Evolutionary conservation across 1,139 yeast species (phyloP).

Genomic region (Magnusiomyces ingens): DNA sequence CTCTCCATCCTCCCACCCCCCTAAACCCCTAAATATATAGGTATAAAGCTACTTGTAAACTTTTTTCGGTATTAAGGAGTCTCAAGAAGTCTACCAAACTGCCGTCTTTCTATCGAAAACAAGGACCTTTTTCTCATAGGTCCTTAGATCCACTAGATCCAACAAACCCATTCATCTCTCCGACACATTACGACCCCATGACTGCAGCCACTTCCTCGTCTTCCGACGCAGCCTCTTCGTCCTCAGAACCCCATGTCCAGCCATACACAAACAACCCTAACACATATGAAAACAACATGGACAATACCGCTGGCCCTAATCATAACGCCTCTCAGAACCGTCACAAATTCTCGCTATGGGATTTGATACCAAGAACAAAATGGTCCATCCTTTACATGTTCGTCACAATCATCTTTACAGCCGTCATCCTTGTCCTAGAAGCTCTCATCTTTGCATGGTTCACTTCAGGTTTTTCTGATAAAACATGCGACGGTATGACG

Average conservation of each 20-base stretch:
- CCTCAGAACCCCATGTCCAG: background rate
- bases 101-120: too few species aligned
- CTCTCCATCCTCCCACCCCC: too few species aligned
- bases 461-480: conserved; percentile 23
- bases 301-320: background rate
- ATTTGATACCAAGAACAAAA: background rate
- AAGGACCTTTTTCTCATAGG: too few species aligned
- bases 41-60: too few species aligned
- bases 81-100: too few species aligned
- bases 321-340: background rate
- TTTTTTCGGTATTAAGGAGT: too few species aligned
- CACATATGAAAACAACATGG: background rate
- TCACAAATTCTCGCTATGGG: too few species aligned
- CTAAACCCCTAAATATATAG: too few species aligned
- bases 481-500: conserved; percentile 22
- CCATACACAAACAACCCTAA: background rate
- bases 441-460: conserved; percentile 15
- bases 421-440: conserved; percentile 9
- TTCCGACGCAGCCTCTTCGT: background rate
- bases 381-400: background rate
- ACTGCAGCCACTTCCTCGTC: background rate
- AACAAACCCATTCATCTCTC: too few species aligned
- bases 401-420: conserved; percentile 9
- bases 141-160: too few species aligned
- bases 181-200: too few species aligned